Percentiles rank a stretch among this genome's conserved stretches.
These are phyloP conservation scores for Cercis canadensis DNA, from an alignment of 306 rosid genomes.

Conservation along the genomic window DNA sequence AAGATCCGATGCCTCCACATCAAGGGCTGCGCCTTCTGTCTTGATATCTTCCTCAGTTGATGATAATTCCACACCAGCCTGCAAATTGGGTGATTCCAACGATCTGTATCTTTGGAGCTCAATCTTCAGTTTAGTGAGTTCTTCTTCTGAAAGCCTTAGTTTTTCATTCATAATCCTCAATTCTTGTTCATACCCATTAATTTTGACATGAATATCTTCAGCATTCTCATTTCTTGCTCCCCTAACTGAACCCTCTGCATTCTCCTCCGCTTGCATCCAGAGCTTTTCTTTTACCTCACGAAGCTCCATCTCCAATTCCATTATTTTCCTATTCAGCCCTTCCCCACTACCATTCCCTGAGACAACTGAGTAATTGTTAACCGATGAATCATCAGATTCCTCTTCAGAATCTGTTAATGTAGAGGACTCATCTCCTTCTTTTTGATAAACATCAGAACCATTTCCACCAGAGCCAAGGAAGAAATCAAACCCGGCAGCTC, in stretches of 20 bases:
- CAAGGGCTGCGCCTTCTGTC: conserved; percentile 20
- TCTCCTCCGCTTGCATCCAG: conserved; percentile 66
- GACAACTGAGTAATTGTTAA: conserved; percentile 72
- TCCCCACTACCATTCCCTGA: conserved; percentile 57
- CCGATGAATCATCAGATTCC: conserved; percentile 93
- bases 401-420: conserved; percentile 81
- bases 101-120: conserved; percentile 54
- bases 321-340: conserved; percentile 61
- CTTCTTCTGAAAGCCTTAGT: conserved; percentile 56
- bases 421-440: conserved; percentile 81
- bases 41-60: conserved; percentile 33
- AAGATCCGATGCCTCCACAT: conserved; percentile 30
- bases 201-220: conserved; percentile 52
- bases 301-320: conserved; percentile 84
- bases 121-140: conserved; percentile 51
- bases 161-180: conserved; percentile 62
- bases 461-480: conserved; percentile 84
- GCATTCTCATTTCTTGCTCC: conserved; percentile 50
- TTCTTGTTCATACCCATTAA: conserved; percentile 63
- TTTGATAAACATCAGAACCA: conserved; percentile 68
- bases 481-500: conserved; percentile 95
- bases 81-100: conserved; percentile 20
- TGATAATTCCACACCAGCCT: conserved; percentile 12
- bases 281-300: conserved; percentile 79
- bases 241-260: conserved; percentile 47